Percentiles rank a stretch among this genome's conserved stretches.
These are phyloP conservation scores for Lathyrus oleraceus DNA, from an alignment of 306 rosid genomes.

Conservation along the genomic window DNA sequence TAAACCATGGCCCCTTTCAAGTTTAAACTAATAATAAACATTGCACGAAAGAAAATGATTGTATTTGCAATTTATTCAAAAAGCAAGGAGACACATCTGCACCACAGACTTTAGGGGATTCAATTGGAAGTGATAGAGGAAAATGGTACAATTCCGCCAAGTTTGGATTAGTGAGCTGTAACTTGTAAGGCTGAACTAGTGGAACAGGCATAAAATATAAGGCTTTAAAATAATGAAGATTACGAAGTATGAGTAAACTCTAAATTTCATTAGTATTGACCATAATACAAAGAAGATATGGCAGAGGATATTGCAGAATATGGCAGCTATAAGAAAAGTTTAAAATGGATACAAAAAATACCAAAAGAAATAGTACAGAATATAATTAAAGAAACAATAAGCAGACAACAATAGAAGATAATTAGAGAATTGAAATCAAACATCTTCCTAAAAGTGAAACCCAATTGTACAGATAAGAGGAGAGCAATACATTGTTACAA, in stretches of 20 bases:
- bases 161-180: background rate
- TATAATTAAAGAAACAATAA: background rate
- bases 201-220: background rate
- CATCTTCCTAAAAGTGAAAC: background rate
- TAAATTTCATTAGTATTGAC: background rate
- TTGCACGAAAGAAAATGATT: background rate
- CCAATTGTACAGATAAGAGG: background rate
- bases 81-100: background rate
- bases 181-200: constrained; percentile 12
- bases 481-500: background rate
- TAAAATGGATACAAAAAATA: background rate
- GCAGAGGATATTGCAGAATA: background rate
- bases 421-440: background rate
- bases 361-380: background rate
- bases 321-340: background rate
- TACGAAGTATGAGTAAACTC: background rate
- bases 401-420: background rate
- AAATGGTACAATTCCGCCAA: constrained; percentile 2
- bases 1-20: constrained; percentile 18
- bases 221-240: background rate
- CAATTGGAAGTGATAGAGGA: constrained; percentile 9
- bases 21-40: constrained; percentile 17
- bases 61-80: constrained; percentile 3
- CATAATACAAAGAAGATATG: background rate
- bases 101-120: background rate